phyloP scores from a whole-genome alignment of 176 grass and related monocot genomes.

The Ananas comosus region DNA sequence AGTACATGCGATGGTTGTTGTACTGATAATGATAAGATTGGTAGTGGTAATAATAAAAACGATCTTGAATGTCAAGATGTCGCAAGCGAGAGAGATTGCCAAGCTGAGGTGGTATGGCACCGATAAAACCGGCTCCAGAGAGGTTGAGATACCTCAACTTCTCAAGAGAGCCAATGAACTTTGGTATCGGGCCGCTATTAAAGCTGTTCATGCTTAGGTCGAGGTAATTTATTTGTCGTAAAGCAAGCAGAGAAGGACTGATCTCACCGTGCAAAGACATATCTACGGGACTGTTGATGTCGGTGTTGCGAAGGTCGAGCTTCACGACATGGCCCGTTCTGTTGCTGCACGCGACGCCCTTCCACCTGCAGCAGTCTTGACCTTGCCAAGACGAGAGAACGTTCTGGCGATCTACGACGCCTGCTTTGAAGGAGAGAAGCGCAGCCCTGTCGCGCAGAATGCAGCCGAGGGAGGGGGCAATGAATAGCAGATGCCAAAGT shows the following conservation, averaged over 20 bases:
- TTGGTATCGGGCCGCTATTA: neutral
- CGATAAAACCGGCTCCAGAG: neutral
- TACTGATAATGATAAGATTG: conserved; percentile 5
- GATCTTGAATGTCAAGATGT: too few species aligned
- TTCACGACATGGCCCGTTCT: conserved; percentile 18
- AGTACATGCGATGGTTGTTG: neutral
- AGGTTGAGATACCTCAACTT: conserved; percentile 17
- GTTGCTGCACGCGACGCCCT: conserved; percentile 14
- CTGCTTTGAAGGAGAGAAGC: conserved; percentile 26
- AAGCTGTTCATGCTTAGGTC: conserved; percentile 27
- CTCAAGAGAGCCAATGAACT: conserved; percentile 20
- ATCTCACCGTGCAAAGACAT: conserved; percentile 11
- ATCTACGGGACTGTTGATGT: neutral
- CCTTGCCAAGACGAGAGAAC: conserved; percentile 5
- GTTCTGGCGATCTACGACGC: neutral
- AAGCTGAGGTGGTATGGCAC: conserved; percentile 21
- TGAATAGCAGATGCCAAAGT: neutral
- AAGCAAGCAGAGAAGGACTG: conserved; percentile 12
- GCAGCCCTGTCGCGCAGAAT: conserved; percentile 5
- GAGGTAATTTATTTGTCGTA: conserved; percentile 22
- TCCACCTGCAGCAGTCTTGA: conserved; percentile 20
- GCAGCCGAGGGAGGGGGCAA: neutral
- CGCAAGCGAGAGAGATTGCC: conserved; percentile 23
- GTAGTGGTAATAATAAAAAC: too few species aligned
- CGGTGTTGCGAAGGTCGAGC: neutral